These are phyloP conservation scores for Rhodotorula kratochvilovae DNA, from an alignment of 768 basidiomycete species.

Conservation along the genomic window DNA sequence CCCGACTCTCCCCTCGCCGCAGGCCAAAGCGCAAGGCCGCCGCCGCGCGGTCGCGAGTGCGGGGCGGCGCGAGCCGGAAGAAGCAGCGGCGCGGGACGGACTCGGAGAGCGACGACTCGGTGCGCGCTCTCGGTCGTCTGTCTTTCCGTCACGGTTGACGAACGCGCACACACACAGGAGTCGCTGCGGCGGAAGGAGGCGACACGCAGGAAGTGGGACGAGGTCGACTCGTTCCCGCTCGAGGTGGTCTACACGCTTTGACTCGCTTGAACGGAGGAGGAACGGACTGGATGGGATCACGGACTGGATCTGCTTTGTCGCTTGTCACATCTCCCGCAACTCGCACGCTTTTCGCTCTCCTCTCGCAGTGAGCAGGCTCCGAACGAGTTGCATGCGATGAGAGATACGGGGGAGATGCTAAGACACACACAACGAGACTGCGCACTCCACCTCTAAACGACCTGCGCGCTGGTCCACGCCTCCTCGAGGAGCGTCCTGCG, in stretches of 20 bases:
- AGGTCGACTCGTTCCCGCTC: slow-evolving; percentile 16
- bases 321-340: background rate
- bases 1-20: background rate
- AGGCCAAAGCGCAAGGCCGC: background rate
- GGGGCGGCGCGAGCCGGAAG: background rate
- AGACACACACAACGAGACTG: background rate
- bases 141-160: background rate
- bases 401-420: background rate
- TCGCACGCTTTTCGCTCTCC: background rate
- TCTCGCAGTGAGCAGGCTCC: background rate
- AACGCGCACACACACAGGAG: background rate
- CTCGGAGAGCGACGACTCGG: background rate
- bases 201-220: slow-evolving; percentile 15
- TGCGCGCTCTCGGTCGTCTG: background rate
- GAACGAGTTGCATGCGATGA: background rate
- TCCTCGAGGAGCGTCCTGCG: slow-evolving; percentile 22
- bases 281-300: background rate
- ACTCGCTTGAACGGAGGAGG: background rate
- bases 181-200: background rate
- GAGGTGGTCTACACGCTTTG: slow-evolving; percentile 12
- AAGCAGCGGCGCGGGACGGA: background rate
- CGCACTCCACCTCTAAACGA: background rate
- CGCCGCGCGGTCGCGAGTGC: background rate
- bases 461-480: slow-evolving; percentile 32
- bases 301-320: background rate